Evolutionary conservation across 2,329 filamentous ascomycete species (phyloP), one percentile per base, ranked within the genome.

Genomic region (Hypoxylon sp.): DNA sequence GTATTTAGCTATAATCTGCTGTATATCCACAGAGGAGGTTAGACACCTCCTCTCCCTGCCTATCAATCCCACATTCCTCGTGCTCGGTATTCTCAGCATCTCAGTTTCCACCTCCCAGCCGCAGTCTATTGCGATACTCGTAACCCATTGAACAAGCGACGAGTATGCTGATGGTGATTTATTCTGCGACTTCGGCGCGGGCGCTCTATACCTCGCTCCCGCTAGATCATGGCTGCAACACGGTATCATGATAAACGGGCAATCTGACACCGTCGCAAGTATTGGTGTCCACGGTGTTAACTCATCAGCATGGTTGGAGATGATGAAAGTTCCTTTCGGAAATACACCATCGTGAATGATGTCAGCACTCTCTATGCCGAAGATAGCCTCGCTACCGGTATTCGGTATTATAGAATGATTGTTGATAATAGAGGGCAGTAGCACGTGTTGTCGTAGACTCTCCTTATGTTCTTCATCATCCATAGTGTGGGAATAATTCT

Each of bases 251-350:
- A 99, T 87, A 77, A 97, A 99, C 0, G 93, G 91, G 10, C 90
- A 91, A 1, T 86, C 79, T 0, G 90, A 93, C 1, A 93, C 80
- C 6, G 87, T 86, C 0, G 92, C 94, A 41, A 99, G 86, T 17
- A 98, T 85, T 0, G 95, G 95, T 0, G 95, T 98, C 95, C 95
- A 99, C 0, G 92, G 88, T 0, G 95, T 99, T 13, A 99, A 85
- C 79, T 99, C 94, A 75, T 99, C 95, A 10, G 94, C 94, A 76
- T 99, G 95, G 74, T 99, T 99, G 50, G 93, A 97, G 67, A 99
- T 91, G 71, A 99, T 93, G 77, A 99, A 99, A 0, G 93, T 96
- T 26, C 88, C 87, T 15, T 77, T 75, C 0, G 87, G 83, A 72
- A 98, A 97, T 8, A 82, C 73, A 34, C 94, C 95, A 65, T 82